These are phyloP conservation scores for Rubus parviflorus DNA, from an alignment of 306 rosid species.

Conservation along the genomic window DNA sequence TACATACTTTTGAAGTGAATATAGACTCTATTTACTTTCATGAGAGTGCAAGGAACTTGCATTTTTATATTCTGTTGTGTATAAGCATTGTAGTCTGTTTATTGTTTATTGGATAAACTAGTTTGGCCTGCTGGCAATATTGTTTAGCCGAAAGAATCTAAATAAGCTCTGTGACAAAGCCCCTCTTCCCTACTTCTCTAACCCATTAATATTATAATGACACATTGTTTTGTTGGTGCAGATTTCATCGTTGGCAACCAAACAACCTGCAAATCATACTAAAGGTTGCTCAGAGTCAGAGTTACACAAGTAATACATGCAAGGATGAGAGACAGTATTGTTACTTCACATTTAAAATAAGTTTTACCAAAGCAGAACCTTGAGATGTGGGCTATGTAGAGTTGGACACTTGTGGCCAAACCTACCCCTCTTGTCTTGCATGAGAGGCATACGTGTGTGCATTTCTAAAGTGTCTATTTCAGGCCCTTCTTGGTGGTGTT, in stretches of 20 bases:
- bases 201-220: not conserved
- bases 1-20: not conserved
- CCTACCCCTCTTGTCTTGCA: not conserved
- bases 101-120: not conserved
- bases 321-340: not conserved
- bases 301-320: not conserved
- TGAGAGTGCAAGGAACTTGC: not conserved
- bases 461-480: not conserved
- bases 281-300: not conserved
- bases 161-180: not conserved
- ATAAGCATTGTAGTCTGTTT: no score
- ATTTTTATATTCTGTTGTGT: no score
- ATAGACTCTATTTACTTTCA: not conserved
- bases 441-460: not conserved
- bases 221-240: slow-evolving; percentile 1
- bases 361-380: not conserved
- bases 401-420: not conserved
- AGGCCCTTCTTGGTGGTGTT: not conserved
- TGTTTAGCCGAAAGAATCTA: not conserved
- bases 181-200: not conserved
- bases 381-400: not conserved
- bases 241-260: not conserved
- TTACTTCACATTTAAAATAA: not conserved
- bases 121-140: not conserved
- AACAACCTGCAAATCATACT: not conserved